Base-by-base conservation (phyloP, 2,329 filamentous ascomycete genomes). In the Colletotrichum tropicicola region DNA sequence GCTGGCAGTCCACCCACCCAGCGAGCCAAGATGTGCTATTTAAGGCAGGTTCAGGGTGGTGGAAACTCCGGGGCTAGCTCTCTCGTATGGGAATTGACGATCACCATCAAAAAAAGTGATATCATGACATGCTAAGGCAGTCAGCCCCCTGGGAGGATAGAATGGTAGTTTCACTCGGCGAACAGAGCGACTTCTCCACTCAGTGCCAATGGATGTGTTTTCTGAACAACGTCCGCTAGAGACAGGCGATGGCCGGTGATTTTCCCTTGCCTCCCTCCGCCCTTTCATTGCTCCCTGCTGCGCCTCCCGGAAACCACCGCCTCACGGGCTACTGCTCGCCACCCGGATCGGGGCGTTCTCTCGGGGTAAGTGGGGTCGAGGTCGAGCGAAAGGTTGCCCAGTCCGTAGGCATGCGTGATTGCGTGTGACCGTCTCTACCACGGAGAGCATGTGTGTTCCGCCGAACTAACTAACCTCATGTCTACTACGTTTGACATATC, bases 271-370 rank as follows among this genome's bases (percentile, higher is more conserved):
- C 32, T 6, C 12, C 32, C 7, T 35, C 13, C 32, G 6, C 12
- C 32, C 32, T 19, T n/a, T 32, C n/a, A 25, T 10, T 35, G 17
- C 12, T 43, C 57, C 37, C 57, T 39, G 39, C 37, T 57, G 53
- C 27, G 30, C 43, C 53, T 49, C 25, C 59, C 52, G 57, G 28
- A 19, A 17, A 55, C 48, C 58, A 55, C 47, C 47, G 37, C 48
- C 47, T 35, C 25, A 25, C 37, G 48, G 52, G 52, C 35, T 59
- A 10, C 43, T 28, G 37, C 32, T 47, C 47, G 41, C 41, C 19
- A 41, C 37, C 37, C 32, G 32, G 12, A 35, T 35, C 32, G 32
- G 32, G 32, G 32, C 13, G n/a, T 15, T 15, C 32, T 12, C 32
- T 35, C 32, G 32, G 32, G 32, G 32, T 6, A 35, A 41, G n/a